Percentiles rank a stretch among this genome's conserved stretches.
Evolutionary conservation across 352 stramenopile species (phyloP).

Genomic region (Phytophthora pini): DNA sequence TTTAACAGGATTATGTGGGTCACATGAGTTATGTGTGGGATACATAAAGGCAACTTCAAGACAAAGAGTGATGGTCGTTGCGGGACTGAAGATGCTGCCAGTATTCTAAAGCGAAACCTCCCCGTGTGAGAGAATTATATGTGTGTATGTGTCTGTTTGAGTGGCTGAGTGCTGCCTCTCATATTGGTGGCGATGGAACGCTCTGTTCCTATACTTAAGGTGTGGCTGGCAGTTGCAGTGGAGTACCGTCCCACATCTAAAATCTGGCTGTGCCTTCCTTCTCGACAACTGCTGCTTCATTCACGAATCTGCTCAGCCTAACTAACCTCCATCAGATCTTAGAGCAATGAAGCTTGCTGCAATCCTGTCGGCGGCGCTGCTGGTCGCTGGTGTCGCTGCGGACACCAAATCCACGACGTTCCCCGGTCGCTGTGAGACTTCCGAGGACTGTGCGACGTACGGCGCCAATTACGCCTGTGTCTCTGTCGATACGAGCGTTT

Average conservation of each 20-base stretch:
- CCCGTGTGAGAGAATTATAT: not conserved
- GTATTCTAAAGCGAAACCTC: constrained; percentile 16
- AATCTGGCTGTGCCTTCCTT: constrained; percentile 9
- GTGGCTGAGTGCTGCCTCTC: not conserved
- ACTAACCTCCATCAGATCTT: not conserved
- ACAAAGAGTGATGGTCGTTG: too few species aligned
- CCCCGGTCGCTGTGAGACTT: constrained; percentile 59
- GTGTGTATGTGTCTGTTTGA: not conserved
- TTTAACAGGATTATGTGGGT: constrained; percentile 19
- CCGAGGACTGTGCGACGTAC: constrained; percentile 61
- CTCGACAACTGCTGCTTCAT: constrained; percentile 21
- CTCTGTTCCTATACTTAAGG: constrained; percentile 19
- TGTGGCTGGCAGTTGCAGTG: constrained; percentile 18
- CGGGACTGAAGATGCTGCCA: not conserved
- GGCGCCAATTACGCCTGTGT: constrained; percentile 72
- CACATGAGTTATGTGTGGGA: not conserved
- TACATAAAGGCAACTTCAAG: constrained; percentile 35
- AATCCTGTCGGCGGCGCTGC: constrained; percentile 25
- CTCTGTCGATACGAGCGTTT: constrained; percentile 65
- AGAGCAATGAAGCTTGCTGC: constrained; percentile 19
- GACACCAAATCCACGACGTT: constrained; percentile 49
- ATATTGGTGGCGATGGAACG: constrained; percentile 1
- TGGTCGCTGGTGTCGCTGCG: constrained; percentile 20
- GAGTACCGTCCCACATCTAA: constrained; percentile 30
- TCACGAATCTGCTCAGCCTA: constrained; percentile 19